These are phyloP conservation scores for Spinacia oleracea DNA, from an alignment of 179 eudicot species.

Conservation along the genomic window DNA sequence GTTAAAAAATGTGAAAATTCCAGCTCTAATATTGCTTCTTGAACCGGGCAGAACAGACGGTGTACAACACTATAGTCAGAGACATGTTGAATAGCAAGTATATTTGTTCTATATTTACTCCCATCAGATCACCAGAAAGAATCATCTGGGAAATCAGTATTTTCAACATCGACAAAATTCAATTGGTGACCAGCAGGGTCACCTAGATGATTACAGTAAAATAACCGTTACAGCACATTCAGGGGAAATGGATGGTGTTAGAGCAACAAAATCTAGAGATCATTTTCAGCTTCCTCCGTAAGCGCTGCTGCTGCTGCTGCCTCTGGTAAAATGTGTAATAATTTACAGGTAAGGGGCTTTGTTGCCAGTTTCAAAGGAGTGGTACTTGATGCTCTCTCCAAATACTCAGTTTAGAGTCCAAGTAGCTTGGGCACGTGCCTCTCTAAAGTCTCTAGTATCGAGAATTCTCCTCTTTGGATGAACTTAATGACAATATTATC, in stretches of 20 bases:
- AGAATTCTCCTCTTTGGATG: neutral
- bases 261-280: constrained; percentile 18
- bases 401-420: neutral
- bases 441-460: neutral
- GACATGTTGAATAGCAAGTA: neutral
- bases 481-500: neutral
- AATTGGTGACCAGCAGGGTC: constrained; percentile 21
- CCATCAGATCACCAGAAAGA: constrained; percentile 23
- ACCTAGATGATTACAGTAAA: constrained; percentile 19
- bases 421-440: constrained; percentile 18
- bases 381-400: constrained; percentile 11
- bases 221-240: constrained; percentile 22
- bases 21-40: neutral
- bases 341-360: constrained; percentile 12
- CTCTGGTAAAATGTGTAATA: constrained; percentile 17
- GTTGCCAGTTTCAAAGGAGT: neutral
- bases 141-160: constrained; percentile 21
- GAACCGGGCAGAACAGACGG: neutral
- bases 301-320: constrained; percentile 11
- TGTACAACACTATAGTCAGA: neutral
- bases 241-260: constrained; percentile 19
- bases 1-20: too few relatives aligned
- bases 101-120: constrained; percentile 19
- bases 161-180: constrained; percentile 27
- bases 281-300: constrained; percentile 19